phyloP scores from a whole-genome alignment of 2,329 filamentous ascomycete species.

The Clonostachys rhizophaga region DNA sequence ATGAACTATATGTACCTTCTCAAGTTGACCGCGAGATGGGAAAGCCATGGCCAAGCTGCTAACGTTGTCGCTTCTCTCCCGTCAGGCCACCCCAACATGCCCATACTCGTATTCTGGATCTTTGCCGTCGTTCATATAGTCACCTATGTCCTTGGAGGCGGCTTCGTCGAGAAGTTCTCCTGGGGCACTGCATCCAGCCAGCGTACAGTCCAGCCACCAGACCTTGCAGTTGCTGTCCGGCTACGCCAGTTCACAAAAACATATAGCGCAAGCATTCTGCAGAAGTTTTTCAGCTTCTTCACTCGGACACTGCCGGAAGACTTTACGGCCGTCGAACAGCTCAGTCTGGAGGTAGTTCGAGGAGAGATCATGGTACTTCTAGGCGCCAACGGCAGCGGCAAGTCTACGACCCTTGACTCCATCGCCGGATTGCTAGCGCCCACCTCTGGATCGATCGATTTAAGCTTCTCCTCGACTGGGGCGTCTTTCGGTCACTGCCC shows the following conservation, averaged over 20 bases:
- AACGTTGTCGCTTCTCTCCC: too few species aligned
- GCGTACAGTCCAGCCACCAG: slow-evolving; percentile 9
- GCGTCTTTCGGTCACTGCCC: slow-evolving; percentile 50
- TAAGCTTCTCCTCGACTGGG: slow-evolving; percentile 35
- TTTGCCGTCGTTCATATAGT: slow-evolving; percentile 24
- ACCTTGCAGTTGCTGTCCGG: slow-evolving; percentile 6
- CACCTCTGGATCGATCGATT: slow-evolving; percentile 53
- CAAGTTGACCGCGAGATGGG: too few species aligned
- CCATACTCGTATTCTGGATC: slow-evolving; percentile 1
- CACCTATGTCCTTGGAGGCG: slow-evolving; percentile 20
- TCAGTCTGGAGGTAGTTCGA: slow-evolving; percentile 53
- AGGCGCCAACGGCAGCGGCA: slow-evolving; percentile 67
- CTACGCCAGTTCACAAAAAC: slow-evolving; percentile 20
- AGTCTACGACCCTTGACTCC: slow-evolving; percentile 65
- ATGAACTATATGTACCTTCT: too few species aligned
- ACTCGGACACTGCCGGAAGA: slow-evolving; percentile 16
- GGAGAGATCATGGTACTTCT: slow-evolving; percentile 63
- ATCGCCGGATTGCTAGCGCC: slow-evolving; percentile 60
- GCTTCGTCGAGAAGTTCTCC: slow-evolving; percentile 20
- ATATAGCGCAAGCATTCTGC: slow-evolving; percentile 19
- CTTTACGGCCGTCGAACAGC: slow-evolving; percentile 51
- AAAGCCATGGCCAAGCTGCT: too few species aligned
- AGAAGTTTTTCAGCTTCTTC: slow-evolving; percentile 19
- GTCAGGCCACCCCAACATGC: too few species aligned
- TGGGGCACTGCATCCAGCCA: slow-evolving; percentile 26